Base-by-base conservation (phyloP, 495 filamentous ascomycete species). In the Aspergillus nidulans region DNA sequence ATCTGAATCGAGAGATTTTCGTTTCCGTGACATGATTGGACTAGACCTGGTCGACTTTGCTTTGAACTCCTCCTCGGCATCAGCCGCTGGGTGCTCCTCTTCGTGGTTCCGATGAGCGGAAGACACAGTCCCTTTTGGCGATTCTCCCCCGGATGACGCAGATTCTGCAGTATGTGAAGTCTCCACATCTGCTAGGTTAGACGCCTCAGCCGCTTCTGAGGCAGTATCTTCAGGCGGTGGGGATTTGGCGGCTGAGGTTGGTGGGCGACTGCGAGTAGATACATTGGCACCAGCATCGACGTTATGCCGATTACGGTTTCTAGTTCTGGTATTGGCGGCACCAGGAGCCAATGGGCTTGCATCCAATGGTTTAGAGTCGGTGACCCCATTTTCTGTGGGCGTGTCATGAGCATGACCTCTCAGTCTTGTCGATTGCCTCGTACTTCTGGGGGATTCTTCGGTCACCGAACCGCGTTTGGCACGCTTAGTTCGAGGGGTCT, bases 371-470 rank as follows among this genome's bases (percentile, higher is more conserved):
- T 61, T 65, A 30, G 36, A 21, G 38, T 72, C 70, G 15, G 55
- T 53, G 6, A 57, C 57, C 20, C 55, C 61, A 16, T 67, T 52
- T 32, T 74, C 67, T 23, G 57, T 50, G 2, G 52, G 52, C 9
- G 46, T 21, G 8, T 53, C 36, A 20, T 64, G 52, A 19, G 26
- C 60, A 36, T 64, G 57, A 2, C 64, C 52, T 53, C 62, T 71
- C 18, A 72, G 56, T 49, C 72, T 63, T 18, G 69, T 62, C 2
- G 74, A 74, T 47, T 70, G 66, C 21, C 73, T 66, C 8, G 71
- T 73, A 20, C 67, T 69, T 52, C 62, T 52, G 7, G 60, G 65
- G 0, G 59, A 62, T 46, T 68, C 65, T 34, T 66, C 61, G 41
- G 54, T 53, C 26, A 49, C 38, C 10, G 57, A 49, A 8, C 42